phyloP scores from a whole-genome alignment of 345 rosid species.

The Euphorbia peplus region DNA sequence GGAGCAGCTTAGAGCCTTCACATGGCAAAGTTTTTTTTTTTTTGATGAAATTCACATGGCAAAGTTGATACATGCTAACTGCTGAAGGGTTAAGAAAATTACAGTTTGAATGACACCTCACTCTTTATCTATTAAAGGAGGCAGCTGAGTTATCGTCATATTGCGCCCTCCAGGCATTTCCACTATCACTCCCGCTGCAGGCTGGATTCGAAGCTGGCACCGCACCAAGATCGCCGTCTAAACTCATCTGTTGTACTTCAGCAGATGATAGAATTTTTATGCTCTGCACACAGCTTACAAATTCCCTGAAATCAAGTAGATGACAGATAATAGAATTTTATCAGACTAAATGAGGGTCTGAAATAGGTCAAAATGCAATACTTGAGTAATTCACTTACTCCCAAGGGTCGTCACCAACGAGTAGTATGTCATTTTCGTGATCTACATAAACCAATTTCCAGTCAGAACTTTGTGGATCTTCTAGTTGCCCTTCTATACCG shows the following conservation, averaged over 20 bases:
- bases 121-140: conserved; percentile 64
- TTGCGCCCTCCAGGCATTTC: conserved; percentile 83
- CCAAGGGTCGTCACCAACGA: conserved; percentile 99
- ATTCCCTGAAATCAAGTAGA: conserved; percentile 58
- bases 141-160: conserved; percentile 80
- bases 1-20: background rate
- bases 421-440: conserved; percentile 89
- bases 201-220: conserved; percentile 70
- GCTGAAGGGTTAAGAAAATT: background rate
- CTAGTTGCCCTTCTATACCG: conserved; percentile 92
- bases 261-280: conserved; percentile 86
- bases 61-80: conserved; percentile 1
- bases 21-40: background rate
- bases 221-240: conserved; percentile 83
- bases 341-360: background rate
- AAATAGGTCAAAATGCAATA: background rate
- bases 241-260: conserved; percentile 93
- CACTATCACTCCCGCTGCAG: conserved; percentile 82
- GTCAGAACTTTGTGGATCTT: conserved; percentile 84
- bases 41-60: background rate
- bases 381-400: conserved; percentile 52
- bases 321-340: conserved; percentile 11
- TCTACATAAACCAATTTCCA: conserved; percentile 95
- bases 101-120: background rate
- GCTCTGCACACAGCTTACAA: conserved; percentile 85